Percentiles rank a stretch among this genome's conserved stretches.
Evolutionary conservation across 139 green algal genomes (phyloP).

Genomic region (Picochlorum sp.): DNA sequence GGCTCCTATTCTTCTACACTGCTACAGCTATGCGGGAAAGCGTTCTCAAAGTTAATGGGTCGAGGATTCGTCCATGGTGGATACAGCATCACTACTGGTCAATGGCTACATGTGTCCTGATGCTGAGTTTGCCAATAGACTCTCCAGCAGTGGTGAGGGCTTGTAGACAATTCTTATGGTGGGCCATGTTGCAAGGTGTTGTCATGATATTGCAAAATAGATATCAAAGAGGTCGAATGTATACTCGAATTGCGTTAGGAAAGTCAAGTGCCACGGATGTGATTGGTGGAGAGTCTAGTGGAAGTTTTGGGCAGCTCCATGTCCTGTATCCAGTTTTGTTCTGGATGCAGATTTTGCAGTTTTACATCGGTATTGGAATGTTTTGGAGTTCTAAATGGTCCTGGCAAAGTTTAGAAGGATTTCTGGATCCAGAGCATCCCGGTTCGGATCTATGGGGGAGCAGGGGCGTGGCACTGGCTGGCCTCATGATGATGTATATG

Average conservation of each 20-base stretch:
- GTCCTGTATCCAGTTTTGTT: conserved; percentile 87
- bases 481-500: conserved; percentile 55
- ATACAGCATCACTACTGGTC: conserved; percentile 93
- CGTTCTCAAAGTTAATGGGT: conserved; percentile 88
- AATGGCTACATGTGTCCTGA: conserved; percentile 55
- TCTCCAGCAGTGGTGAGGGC: conserved; percentile 40
- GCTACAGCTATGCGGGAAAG: conserved; percentile 82
- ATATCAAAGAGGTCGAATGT: conserved; percentile 87
- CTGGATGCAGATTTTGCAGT: conserved; percentile 52
- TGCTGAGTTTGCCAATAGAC: conserved; percentile 83
- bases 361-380: conserved; percentile 61
- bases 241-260: conserved; percentile 88
- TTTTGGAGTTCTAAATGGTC: conserved; percentile 40
- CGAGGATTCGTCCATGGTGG: conserved; percentile 85
- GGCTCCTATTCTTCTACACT: conserved; percentile 93
- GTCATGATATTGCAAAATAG: conserved; percentile 61
- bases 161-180: conserved; percentile 43
- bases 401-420: conserved; percentile 57
- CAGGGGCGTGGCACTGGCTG: conserved; percentile 58
- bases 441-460: conserved; percentile 72
- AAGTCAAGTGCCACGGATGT: conserved; percentile 86
- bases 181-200: conserved; percentile 39
- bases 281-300: conserved; percentile 67
- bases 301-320: conserved; percentile 62
- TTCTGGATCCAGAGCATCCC: conserved; percentile 60